Evolutionary conservation across 345 rosid genomes (phyloP), one percentile per base, ranked within the genome.

Genomic region (Bruguiera gymnorhiza): DNA sequence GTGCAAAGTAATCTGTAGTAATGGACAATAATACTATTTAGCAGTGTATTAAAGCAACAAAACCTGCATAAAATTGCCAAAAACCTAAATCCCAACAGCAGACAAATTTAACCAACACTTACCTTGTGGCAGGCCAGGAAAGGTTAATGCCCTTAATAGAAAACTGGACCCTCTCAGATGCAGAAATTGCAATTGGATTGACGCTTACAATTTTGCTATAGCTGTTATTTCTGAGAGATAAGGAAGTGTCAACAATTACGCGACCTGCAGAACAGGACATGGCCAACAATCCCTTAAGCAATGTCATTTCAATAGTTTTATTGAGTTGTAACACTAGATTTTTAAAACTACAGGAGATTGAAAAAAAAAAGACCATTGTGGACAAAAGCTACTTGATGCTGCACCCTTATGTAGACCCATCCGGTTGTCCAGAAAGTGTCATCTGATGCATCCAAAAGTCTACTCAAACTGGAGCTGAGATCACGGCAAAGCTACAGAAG

Each of bases 361-460:
- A 73, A 76, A 66, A 52, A 52, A 43, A 63, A 82, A 87, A 70
- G 46, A 94, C 98, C 96, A 73, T 94, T 77, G 78, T 74, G 79
- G 65, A 86, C 75, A 73, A 96, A 86, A 62, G 98, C 97, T 77
- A 92, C 79, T 77, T 90, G 98, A 79, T 90, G 86, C 65, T 88
- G 94, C 78, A 86, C 83, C 77, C 87, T 80, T 26, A 87, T 63
- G 73, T 83, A 90, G 75, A 88, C 80, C 99, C 98, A 96, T 69
- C 99, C 99, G 78, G 73, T 73, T 71, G 82, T 86, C 99, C 99
- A 96, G 78, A 96, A 88, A 66, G 83, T 66, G 76, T 88, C 89
- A 76, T 89, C 85, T 6, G 98, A 83, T 66, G 76, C 81, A 77
- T 88, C 86, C 62, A 92, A 79, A 76, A 96, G 97, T 82, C 89